Conservation (phyloP, 2,329 filamentous ascomycete species). For the Aspergillus phoenicis region DNA sequence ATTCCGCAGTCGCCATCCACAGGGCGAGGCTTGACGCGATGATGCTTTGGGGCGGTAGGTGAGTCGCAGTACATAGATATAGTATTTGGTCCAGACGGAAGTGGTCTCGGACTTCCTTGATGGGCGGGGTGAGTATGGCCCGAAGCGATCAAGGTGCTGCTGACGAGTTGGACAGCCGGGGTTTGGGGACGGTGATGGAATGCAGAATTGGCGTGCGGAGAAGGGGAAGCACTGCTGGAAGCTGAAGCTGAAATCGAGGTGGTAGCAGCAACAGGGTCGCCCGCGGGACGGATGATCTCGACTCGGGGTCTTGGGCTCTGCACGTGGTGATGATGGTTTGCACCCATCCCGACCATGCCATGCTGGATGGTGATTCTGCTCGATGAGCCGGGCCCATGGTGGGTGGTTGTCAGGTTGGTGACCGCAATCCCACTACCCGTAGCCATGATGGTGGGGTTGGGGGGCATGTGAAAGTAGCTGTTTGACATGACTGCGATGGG, state of each 20-base stretch:
- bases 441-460: neutral
- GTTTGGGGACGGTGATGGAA: neutral
- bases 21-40: neutral
- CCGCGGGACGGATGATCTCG: neutral
- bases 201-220: neutral
- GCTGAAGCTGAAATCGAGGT: neutral
- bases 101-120: neutral
- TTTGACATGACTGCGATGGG: neutral
- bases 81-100: neutral
- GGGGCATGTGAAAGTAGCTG: neutral
- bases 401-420: neutral
- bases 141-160: neutral
- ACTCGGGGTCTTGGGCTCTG: neutral
- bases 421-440: neutral
- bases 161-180: neutral
- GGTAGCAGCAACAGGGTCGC: neutral
- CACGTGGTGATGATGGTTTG: neutral
- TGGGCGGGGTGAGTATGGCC: neutral
- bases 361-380: neutral
- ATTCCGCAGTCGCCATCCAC: conserved; percentile 18
- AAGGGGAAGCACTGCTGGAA: neutral
- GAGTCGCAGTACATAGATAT: too few relatives aligned
- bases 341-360: neutral
- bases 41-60: neutral
- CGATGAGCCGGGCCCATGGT: neutral